A percentile compares a stretch with the other conserved stretches of the same genome.
phyloP scores from a whole-genome alignment of 2,329 filamentous ascomycete species.

The Colletotrichum magnum region DNA sequence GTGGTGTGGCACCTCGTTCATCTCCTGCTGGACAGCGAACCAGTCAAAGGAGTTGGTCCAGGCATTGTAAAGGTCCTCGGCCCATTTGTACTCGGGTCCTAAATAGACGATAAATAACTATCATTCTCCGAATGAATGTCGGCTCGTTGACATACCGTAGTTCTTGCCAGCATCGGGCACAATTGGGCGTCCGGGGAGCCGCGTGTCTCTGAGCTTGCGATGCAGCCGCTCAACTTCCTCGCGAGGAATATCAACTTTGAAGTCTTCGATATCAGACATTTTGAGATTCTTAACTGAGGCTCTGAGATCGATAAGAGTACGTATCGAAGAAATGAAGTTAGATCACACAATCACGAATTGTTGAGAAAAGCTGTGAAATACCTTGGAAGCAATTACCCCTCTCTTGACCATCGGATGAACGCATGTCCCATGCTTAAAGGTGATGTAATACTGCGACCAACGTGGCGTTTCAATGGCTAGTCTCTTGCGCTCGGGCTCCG shows the following conservation, averaged over 20 bases:
- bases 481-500: too few relatives aligned
- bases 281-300: not conserved
- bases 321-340: not conserved
- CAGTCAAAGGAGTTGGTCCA: slow-evolving; percentile 40
- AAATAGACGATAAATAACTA: not conserved
- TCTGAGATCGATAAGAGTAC: not conserved
- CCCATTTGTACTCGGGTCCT: slow-evolving; percentile 32
- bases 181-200: not conserved
- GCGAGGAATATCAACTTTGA: slow-evolving; percentile 3
- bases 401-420: slow-evolving; percentile 10
- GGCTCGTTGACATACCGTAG: slow-evolving; percentile 1
- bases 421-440: not conserved
- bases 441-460: slow-evolving; percentile 6
- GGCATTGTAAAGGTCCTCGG: slow-evolving; percentile 33
- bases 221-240: slow-evolving; percentile 8
- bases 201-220: slow-evolving; percentile 8
- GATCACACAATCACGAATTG: too few relatives aligned
- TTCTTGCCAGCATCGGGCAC: not conserved
- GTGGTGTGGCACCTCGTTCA: slow-evolving; percentile 39
- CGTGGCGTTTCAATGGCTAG: not conserved
- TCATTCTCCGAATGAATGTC: not conserved
- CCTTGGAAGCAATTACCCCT: not conserved
- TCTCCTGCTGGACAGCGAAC: slow-evolving; percentile 33
- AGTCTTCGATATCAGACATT: slow-evolving; percentile 26
- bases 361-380: not conserved